Percentiles rank a stretch among this genome's conserved stretches.
phyloP scores from a whole-genome alignment of 2,329 filamentous ascomycete species.

The Trichoderma simmonsii region DNA sequence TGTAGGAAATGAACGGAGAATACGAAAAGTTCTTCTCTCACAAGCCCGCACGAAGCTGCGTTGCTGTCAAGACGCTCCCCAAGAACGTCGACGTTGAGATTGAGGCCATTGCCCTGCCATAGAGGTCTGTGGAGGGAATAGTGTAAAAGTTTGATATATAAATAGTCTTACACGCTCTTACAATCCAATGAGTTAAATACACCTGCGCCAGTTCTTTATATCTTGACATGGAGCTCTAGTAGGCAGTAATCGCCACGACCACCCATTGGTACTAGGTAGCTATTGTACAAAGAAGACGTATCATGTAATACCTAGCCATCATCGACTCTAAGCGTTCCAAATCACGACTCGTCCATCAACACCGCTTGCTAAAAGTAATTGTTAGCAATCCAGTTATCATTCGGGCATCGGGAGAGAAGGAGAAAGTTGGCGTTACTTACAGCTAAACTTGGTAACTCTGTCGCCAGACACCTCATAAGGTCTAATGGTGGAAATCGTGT shows the following conservation, averaged over 20 bases:
- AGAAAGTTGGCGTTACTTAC: constrained; percentile 51
- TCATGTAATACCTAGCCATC: not conserved
- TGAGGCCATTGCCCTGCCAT: constrained; percentile 76
- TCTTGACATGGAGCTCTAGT: not conserved
- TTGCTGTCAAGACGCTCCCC: constrained; percentile 84
- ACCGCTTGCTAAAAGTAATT: constrained; percentile 60
- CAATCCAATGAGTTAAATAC: constrained; percentile 13
- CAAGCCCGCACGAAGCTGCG: constrained; percentile 85
- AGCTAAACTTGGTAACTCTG: constrained; percentile 76
- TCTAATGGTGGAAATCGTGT: constrained; percentile 85
- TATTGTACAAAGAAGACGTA: not conserved
- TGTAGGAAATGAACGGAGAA: constrained; percentile 72
- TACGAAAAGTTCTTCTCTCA: constrained; percentile 80
- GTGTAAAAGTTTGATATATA: constrained; percentile 12
- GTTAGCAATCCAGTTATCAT: constrained; percentile 27
- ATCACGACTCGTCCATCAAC: constrained; percentile 81
- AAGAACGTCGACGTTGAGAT: constrained; percentile 87
- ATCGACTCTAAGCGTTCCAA: constrained; percentile 52
- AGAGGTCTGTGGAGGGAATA: constrained; percentile 23
- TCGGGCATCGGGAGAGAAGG: not conserved
- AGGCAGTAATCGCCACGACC: not conserved
- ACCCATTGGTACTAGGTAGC: not conserved
- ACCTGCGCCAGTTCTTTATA: not conserved
- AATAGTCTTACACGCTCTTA: constrained; percentile 1
- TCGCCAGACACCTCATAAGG: constrained; percentile 66